Percentiles rank a stretch among this genome's conserved stretches.
These are phyloP conservation scores for Casuarina cunninghamiana DNA, from an alignment of 306 rosid species.

Conservation along the genomic window DNA sequence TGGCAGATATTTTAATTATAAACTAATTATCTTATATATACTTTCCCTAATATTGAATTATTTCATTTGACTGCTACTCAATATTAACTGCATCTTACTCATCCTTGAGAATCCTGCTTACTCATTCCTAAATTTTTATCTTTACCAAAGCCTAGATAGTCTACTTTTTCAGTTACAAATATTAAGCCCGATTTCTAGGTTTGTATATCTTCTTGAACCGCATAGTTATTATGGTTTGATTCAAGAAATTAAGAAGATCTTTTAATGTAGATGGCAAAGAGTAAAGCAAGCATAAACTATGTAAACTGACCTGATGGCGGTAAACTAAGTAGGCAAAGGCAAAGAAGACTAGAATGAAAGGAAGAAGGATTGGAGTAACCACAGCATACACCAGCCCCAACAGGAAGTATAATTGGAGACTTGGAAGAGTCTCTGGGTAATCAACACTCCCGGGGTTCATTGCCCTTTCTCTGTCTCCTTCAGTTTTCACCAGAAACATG, in stretches of 20 bases:
- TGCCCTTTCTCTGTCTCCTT: conserved; percentile 87
- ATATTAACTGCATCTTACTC: not conserved
- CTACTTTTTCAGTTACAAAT: not conserved
- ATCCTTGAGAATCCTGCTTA: not conserved
- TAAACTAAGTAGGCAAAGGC: conserved; percentile 92
- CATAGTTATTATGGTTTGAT: not conserved
- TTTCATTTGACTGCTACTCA: not conserved
- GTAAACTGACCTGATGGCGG: conserved; percentile 88
- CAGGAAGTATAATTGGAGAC: conserved; percentile 90
- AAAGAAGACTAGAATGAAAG: conserved; percentile 92
- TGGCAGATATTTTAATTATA: not conserved
- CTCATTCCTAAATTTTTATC: not conserved
- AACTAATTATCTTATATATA: not conserved
- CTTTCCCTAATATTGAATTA: not conserved
- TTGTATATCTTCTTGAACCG: not conserved
- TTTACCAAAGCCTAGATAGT: not conserved
- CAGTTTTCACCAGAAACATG: conserved; percentile 88
- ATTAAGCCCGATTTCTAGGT: not conserved
- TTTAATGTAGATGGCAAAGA: not conserved
- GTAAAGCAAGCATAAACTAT: conserved; percentile 8
- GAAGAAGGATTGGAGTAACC: conserved; percentile 93
- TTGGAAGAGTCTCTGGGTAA: conserved; percentile 84
- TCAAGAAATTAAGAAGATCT: not conserved
- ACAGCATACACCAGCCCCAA: conserved; percentile 93
- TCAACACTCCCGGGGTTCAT: conserved; percentile 92